phyloP scores from a whole-genome alignment of 2,329 filamentous ascomycete genomes.

The Xylariaceae sp. region DNA sequence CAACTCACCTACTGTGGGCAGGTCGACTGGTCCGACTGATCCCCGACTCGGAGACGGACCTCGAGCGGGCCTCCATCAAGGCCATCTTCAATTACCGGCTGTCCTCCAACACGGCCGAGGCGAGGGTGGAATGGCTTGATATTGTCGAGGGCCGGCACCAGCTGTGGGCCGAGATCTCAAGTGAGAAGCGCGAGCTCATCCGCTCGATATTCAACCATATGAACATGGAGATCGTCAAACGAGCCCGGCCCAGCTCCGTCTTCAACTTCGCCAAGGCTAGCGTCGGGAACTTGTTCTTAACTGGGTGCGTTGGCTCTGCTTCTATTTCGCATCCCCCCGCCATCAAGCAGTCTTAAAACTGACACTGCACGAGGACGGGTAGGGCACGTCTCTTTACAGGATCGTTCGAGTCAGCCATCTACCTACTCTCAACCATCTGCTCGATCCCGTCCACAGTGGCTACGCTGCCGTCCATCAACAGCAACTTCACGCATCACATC shows the following conservation, averaged over 20 bases:
- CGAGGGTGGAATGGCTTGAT: conserved; percentile 76
- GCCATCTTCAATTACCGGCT: conserved; percentile 84
- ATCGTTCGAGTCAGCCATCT: conserved; percentile 87
- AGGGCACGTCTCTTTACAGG: conserved; percentile 80
- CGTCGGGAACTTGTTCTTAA: conserved; percentile 74
- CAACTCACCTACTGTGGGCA: too few relatives aligned
- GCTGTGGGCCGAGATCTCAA: conserved; percentile 67
- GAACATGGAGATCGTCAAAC: conserved; percentile 73
- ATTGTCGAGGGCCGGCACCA: conserved; percentile 78
- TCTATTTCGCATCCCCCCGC: neutral
- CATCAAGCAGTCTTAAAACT: neutral
- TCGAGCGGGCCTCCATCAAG: conserved; percentile 70
- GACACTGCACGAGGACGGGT: neutral
- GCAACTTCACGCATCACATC: conserved; percentile 93
- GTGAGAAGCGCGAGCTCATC: conserved; percentile 70
- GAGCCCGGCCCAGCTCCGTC: conserved; percentile 63
- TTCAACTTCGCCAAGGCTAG: conserved; percentile 75
- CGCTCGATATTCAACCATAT: conserved; percentile 71
- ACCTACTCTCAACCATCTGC: conserved; percentile 81
- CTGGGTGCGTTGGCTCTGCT: conserved; percentile 44
- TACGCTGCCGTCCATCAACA: conserved; percentile 87
- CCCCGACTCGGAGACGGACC: conserved; percentile 55
- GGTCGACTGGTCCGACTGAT: conserved; percentile 88
- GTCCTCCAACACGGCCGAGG: conserved; percentile 51
- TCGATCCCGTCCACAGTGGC: conserved; percentile 70